These are phyloP conservation scores for Dendrobium nobile DNA, from an alignment of 106 monocot genomes.

Conservation along the genomic window DNA sequence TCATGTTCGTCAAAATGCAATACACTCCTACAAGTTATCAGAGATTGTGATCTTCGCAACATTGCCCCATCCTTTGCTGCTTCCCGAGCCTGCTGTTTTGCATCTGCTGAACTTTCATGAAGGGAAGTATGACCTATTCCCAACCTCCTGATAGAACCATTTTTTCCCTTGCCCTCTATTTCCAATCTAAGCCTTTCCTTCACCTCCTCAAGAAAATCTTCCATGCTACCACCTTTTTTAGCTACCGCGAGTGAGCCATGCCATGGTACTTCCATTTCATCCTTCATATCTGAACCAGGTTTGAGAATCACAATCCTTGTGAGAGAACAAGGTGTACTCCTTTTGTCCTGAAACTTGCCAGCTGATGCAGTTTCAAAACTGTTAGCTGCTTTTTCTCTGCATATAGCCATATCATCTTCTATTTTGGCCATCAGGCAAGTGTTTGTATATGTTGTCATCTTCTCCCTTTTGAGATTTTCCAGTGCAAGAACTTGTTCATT, in stretches of 20 bases:
- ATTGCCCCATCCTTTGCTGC: conserved; percentile 38
- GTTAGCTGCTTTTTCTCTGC: background rate
- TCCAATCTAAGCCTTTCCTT: conserved; percentile 67
- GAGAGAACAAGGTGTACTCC: conserved; percentile 28
- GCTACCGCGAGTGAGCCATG: conserved; percentile 29
- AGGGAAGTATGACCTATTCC: conserved; percentile 6
- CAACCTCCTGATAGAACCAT: conserved; percentile 4
- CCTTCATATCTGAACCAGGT: conserved; percentile 37
- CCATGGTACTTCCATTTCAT: conserved; percentile 36
- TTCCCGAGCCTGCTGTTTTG: no score
- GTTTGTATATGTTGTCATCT: conserved; percentile 27
- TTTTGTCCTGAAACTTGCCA: conserved; percentile 17
- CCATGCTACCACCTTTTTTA: conserved; percentile 42
- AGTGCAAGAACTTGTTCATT: conserved; percentile 37
- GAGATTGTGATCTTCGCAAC: conserved; percentile 46
- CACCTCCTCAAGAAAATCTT: conserved; percentile 77
- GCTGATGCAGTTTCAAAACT: conserved; percentile 9
- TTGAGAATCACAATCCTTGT: conserved; percentile 79
- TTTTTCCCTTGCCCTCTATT: conserved; percentile 49
- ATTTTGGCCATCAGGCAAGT: background rate
- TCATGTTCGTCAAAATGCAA: conserved; percentile 16
- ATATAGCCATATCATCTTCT: conserved; percentile 5
- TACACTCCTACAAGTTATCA: conserved; percentile 34
- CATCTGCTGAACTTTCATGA: conserved; percentile 15
- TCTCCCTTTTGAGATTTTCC: conserved; percentile 49